Evolutionary conservation across 225 moss, liverwort and hornwort species (phyloP), one percentile per base, ranked within the genome.

Genomic region (Polytrichum commune): DNA sequence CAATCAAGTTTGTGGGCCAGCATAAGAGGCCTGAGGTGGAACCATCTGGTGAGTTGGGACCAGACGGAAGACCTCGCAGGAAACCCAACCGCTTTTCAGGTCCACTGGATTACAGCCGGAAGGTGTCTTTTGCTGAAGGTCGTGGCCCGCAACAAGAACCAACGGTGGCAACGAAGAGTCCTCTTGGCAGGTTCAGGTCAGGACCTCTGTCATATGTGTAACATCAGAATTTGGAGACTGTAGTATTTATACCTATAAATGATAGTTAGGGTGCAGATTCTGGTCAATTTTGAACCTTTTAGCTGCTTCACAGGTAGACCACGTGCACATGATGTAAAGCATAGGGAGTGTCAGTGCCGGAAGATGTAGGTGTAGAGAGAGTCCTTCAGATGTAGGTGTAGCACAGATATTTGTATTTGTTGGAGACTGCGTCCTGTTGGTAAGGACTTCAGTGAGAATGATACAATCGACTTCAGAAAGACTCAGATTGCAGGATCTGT

Each of bases 21-120:
- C 86, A 93, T 69, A 91, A 88, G 80, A 85, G 86, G 29, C 78
- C 90, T 0, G 91, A 92, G 73, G 77, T 90, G 53, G 87, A 92
- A 64, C 84, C 87, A 4, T 76, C 81, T 61, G 76, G 79, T 35
- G 82, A 90, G 75, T 61, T 82, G 74, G 78, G 81, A 72, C 54
- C 89, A 64, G 83, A 86, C 19, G 90, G 82, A 53, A 98, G 95
- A 79, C 78, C 88, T 6, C 83, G 89, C 54, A 80, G 87, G 28
- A 98, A 88, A 84, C 87, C 92, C n/a, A 93, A 88, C 55, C 90
- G 89, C 19, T 98, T 93, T 77, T 98, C 98, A 53, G 98, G 98
- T 64, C 95, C 98, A 4, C 62, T 98, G 64, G 98, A 98, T 75
- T 95, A 93, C 65, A 90, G 76, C 74, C 87, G 98, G 9, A 95